Evolutionary conservation across 108 stramenopile genomes (phyloP), one percentile per base, ranked within the genome.

Genomic region (Fragilaria crotonensis): DNA sequence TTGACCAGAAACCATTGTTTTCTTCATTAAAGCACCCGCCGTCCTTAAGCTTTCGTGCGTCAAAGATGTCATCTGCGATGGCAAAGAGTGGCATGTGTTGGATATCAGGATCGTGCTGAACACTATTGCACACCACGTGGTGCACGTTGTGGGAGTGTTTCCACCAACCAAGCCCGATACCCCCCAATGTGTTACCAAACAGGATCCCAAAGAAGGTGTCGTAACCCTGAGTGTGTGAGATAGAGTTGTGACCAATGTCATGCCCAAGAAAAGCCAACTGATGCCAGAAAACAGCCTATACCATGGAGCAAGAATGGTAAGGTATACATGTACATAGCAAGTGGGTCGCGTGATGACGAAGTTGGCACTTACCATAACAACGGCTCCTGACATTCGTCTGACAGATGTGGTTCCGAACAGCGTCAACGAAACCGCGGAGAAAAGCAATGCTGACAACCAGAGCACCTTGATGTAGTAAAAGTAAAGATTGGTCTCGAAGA

Each of bases 61-160:
- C 71, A 62, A 95, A 86, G 66, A 92, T 80, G 30, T 74, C 59
- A 46, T 57, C 64, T 19, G 84, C 59, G 14, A 95, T 54, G 5
- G 92, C 88, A 64, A 96, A 78, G 46, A 96, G 66, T 0, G 95
- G 95, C 57, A 96, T 52, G 62, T 96, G 95, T 45, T 94, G 93
- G 63, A 96, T 96, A 72, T 96, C 93, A n/a, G 95, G 95, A 68
- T 96, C 95, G 62, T 84, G 67, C 48, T 93, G 79, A 7, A 94
- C 64, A 30, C 78, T 72, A 64, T 96, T 96, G 46, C 76, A 77
- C n/a, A 86, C 88, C 36, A 87, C 78, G 59, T 96, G 95, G 66
- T 96, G 95, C 19, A 87, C 80, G 62, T 96, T 92, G 68, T 96
- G 95, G 5, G 77, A 83, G 60, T 77, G 84, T 64, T 94, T 96